Evolutionary conservation across 192 early-diverging fungal genomes (phyloP).

Genomic region (Martensiomyces pterosporus): DNA sequence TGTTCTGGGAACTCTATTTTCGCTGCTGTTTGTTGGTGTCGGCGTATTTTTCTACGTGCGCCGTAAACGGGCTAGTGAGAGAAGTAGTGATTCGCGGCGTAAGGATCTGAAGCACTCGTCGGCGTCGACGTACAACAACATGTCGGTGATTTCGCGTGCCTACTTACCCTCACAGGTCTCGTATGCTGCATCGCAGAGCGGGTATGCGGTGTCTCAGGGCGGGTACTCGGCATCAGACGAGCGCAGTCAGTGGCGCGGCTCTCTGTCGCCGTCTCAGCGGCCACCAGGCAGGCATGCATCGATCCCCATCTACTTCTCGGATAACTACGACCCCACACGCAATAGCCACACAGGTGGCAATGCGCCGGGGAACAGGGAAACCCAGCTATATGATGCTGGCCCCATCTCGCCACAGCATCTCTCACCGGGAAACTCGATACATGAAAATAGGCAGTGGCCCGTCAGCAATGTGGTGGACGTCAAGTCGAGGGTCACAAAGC

Average conservation of each 20-base stretch:
- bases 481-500: constrained; percentile 9
- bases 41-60: constrained; percentile 24
- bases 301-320: constrained; percentile 37
- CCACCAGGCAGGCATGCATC: constrained; percentile 22
- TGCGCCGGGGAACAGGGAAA: constrained; percentile 22
- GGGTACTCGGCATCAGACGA: too few species aligned
- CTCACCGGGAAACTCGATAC: too few species aligned
- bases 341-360: constrained; percentile 5
- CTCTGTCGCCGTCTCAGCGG: constrained; percentile 5
- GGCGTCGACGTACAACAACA: constrained; percentile 35
- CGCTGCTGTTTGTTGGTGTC: constrained; percentile 11
- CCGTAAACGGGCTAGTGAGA: neutral
- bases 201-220: too few species aligned
- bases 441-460: constrained; percentile 29
- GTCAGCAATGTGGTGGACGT: constrained; percentile 33
- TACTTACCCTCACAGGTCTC: too few species aligned
- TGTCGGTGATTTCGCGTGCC: too few species aligned
- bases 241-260: constrained; percentile 44
- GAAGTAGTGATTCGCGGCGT: neutral
- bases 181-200: too few species aligned
- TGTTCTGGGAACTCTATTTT: constrained; percentile 28
- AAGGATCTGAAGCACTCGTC: too few species aligned
- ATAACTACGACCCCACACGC: constrained; percentile 24
- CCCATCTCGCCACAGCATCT: too few species aligned
- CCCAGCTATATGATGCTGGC: constrained; percentile 17